phyloP scores from a whole-genome alignment of 306 rosid genomes.

The Casuarina equisetifolia region DNA sequence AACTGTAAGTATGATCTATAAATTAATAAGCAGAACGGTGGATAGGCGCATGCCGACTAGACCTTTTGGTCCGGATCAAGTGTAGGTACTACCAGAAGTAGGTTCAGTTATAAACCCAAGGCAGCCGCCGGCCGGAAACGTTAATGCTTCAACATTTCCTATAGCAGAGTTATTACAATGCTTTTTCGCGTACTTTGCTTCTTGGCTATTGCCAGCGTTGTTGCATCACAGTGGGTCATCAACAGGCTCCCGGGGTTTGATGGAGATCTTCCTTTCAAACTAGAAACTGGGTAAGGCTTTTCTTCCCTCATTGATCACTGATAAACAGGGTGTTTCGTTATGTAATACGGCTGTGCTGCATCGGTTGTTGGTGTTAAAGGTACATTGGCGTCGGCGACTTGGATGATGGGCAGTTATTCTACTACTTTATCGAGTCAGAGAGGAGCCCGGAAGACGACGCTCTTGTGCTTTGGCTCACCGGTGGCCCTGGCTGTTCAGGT shows the following conservation, averaged over 20 bases:
- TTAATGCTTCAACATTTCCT: too few species aligned
- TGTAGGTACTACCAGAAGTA: too few species aligned
- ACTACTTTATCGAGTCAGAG: background rate
- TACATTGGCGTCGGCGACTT: constrained; percentile 41
- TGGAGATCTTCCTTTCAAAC: background rate
- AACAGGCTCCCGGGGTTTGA: background rate
- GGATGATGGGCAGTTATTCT: background rate
- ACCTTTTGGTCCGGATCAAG: too few species aligned
- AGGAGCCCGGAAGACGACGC: constrained; percentile 27
- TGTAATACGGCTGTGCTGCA: too few species aligned
- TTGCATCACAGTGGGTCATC: background rate
- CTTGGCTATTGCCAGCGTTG: background rate
- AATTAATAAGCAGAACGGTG: too few species aligned
- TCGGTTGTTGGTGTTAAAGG: background rate
- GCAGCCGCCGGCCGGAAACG: too few species aligned
- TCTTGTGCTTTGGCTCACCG: constrained; percentile 33
- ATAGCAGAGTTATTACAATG: background rate
- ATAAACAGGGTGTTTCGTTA: too few species aligned
- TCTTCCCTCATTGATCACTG: background rate
- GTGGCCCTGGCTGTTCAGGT: constrained; percentile 39
- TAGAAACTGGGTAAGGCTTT: background rate
- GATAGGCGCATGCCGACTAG: too few species aligned
- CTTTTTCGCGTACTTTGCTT: background rate
- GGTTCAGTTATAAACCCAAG: too few species aligned
- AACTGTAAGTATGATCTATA: too few species aligned